Conservation (phyloP, 352 stramenopile species). For the Peronospora farinosa region DNA sequence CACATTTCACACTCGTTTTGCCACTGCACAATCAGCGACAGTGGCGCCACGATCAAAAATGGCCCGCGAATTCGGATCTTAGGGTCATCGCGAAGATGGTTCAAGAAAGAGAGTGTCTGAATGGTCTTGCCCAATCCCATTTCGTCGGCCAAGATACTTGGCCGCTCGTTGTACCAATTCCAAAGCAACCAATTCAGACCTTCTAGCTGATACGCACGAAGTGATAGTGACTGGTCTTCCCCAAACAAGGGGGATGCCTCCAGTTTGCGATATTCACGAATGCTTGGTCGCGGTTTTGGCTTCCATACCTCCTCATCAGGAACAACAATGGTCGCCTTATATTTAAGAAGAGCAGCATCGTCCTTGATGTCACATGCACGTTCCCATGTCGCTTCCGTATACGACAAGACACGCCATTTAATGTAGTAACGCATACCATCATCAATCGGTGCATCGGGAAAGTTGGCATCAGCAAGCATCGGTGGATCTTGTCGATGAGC, state of each 20-base stretch:
- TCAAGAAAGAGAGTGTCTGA: constrained; percentile 90
- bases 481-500: constrained; percentile 64
- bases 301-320: constrained; percentile 61
- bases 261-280: constrained; percentile 84
- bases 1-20: constrained; percentile 97
- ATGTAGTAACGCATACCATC: constrained; percentile 79
- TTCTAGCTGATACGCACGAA: constrained; percentile 84
- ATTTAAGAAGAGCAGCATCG: constrained; percentile 74
- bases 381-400: constrained; percentile 85
- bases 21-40: constrained; percentile 99
- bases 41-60: constrained; percentile 97
- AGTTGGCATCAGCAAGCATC: constrained; percentile 42
- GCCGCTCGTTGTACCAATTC: constrained; percentile 87
- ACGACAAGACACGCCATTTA: constrained; percentile 84
- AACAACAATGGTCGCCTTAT: constrained; percentile 48
- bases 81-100: constrained; percentile 87
- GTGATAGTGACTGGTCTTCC: constrained; percentile 56
- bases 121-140: constrained; percentile 93
- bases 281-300: constrained; percentile 47
- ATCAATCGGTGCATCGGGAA: constrained; percentile 73
- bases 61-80: constrained; percentile 89
- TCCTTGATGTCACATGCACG: constrained; percentile 82
- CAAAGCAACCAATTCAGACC: constrained; percentile 86
- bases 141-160: constrained; percentile 85
- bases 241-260: constrained; percentile 74